These are phyloP conservation scores for Solanum medicagineum DNA, from an alignment of 257 asterid species.

Conservation along the genomic window DNA sequence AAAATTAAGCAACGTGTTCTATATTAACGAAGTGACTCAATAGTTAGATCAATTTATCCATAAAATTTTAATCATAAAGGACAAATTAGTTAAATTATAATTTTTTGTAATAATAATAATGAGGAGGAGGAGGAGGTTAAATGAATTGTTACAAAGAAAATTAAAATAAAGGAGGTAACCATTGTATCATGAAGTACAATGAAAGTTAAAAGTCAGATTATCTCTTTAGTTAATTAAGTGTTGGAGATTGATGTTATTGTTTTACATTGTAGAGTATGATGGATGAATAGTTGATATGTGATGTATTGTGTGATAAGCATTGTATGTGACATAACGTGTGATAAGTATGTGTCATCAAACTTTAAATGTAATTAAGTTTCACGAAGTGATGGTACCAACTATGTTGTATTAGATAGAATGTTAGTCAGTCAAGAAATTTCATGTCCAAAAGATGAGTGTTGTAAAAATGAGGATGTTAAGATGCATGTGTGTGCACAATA, in stretches of 20 bases:
- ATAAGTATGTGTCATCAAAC: background rate
- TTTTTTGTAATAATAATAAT: no score
- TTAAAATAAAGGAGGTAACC: background rate
- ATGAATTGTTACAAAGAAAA: background rate
- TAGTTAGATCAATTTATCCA: background rate
- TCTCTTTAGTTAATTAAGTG: background rate
- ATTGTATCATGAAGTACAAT: background rate
- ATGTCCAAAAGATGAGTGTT: background rate
- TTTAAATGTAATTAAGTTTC: background rate
- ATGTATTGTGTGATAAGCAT: background rate
- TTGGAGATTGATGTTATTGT: background rate
- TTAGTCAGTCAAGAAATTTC: background rate
- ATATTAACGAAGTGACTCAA: background rate
- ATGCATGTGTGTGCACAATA: rapidly evolving
- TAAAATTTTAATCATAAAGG: background rate
- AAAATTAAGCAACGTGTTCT: no score
- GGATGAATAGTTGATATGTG: background rate
- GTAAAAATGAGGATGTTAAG: background rate
- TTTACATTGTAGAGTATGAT: background rate
- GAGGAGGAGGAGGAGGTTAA: no score
- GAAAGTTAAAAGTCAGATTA: background rate
- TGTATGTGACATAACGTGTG: no score
- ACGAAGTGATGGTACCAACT: background rate
- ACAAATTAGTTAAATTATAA: background rate
- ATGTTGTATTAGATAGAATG: rapidly evolving